Conservation (phyloP, 768 basidiomycete species). For the Trametes cinnabarina region DNA sequence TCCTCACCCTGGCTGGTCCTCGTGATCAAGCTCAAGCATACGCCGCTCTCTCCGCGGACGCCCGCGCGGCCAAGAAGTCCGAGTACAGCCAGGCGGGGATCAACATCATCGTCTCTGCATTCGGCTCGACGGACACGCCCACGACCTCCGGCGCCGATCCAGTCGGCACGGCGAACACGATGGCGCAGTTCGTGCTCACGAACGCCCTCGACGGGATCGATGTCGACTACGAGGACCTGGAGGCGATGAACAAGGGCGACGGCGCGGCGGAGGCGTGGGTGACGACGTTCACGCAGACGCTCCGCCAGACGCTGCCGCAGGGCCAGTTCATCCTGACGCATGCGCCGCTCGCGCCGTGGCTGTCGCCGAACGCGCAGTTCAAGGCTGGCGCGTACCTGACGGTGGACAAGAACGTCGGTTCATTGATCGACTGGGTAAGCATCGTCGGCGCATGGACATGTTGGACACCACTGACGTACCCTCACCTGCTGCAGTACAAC, state of each 20-base stretch:
- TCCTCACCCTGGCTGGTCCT: slow-evolving; percentile 41
- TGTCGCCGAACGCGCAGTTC: slow-evolving; percentile 20
- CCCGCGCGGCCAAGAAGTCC: slow-evolving; percentile 42
- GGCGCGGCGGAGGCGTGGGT: slow-evolving; percentile 45
- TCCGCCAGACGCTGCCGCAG: slow-evolving; percentile 27
- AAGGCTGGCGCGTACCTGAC: slow-evolving; percentile 51
- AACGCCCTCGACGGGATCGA: slow-evolving; percentile 54
- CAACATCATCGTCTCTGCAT: slow-evolving; percentile 54
- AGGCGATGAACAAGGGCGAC: slow-evolving; percentile 54
- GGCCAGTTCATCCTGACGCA: slow-evolving; percentile 33
- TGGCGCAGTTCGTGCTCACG: slow-evolving; percentile 46
- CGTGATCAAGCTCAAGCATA: slow-evolving; percentile 45
- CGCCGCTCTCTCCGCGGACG: slow-evolving; percentile 35
- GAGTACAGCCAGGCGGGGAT: slow-evolving; percentile 56
- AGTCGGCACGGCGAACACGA: slow-evolving; percentile 36
- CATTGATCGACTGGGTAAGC: slow-evolving; percentile 52
- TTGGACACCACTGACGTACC: not conserved
- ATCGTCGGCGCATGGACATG: not conserved
- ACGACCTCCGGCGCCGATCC: slow-evolving; percentile 39
- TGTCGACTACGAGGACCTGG: slow-evolving; percentile 54
- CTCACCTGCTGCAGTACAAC: not conserved
- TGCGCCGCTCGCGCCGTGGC: slow-evolving; percentile 30
- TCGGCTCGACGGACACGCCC: slow-evolving; percentile 46
- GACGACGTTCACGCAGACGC: slow-evolving; percentile 35
- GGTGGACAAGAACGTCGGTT: slow-evolving; percentile 50